phyloP scores from a whole-genome alignment of 116 monocot species.

The Papilionanthe hybrid region DNA sequence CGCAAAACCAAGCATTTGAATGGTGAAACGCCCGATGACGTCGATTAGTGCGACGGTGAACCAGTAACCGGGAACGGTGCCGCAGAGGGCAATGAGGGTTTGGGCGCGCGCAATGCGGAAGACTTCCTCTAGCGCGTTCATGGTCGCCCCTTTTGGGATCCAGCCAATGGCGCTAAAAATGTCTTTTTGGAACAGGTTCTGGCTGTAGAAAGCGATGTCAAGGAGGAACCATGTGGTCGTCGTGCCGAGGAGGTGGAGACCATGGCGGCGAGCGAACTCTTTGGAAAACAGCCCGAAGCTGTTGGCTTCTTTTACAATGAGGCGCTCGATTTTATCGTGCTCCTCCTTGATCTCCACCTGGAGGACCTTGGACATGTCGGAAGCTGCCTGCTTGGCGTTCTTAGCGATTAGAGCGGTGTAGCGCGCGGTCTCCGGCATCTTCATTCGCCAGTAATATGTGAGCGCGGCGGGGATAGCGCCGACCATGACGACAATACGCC shows the following conservation, averaged over 20 bases:
- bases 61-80: constrained; percentile 19
- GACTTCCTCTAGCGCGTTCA: constrained; percentile 19
- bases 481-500: constrained; percentile 15
- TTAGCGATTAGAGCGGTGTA: constrained; percentile 17
- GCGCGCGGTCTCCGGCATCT: constrained; percentile 18
- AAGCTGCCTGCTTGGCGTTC: constrained; percentile 16
- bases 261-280: constrained; percentile 14
- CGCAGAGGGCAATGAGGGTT: constrained; percentile 21
- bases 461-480: constrained; percentile 8
- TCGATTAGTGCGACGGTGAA: constrained; percentile 19
- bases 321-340: neutral
- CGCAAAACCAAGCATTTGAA: constrained; percentile 8
- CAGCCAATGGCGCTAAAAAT: constrained; percentile 16
- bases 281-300: constrained; percentile 16
- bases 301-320: neutral
- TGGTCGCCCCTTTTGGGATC: constrained; percentile 15
- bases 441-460: constrained; percentile 10
- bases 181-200: constrained; percentile 23
- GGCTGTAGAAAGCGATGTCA: constrained; percentile 22
- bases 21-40: constrained; percentile 12
- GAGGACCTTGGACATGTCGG: constrained; percentile 20
- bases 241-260: constrained; percentile 17
- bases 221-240: constrained; percentile 17
- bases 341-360: neutral
- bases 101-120: constrained; percentile 16